These are phyloP conservation scores for Trichoderma asperelloides DNA, from an alignment of 495 filamentous ascomycete genomes.

Conservation along the genomic window DNA sequence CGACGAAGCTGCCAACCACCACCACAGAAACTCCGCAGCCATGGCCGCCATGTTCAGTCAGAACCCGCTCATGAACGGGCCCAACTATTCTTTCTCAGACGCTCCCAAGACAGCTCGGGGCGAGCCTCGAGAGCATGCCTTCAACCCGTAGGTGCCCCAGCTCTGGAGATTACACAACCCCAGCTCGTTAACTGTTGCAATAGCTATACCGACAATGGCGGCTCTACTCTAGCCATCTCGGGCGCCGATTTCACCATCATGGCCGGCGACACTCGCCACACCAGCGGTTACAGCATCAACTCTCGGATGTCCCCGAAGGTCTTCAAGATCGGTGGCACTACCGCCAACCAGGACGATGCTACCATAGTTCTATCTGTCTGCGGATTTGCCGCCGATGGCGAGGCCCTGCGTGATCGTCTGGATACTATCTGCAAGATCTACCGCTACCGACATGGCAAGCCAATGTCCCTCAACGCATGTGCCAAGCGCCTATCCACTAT, in stretches of 20 bases:
- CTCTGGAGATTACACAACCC: constrained; percentile 3
- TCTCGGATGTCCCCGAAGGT: constrained; percentile 88
- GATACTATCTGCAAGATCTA: constrained; percentile 95
- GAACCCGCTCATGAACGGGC: constrained; percentile 52
- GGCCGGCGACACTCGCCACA: constrained; percentile 91
- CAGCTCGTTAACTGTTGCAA: constrained; percentile 14
- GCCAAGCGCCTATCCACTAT: constrained; percentile 89
- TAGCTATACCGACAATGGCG: constrained; percentile 96
- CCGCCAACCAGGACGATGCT: constrained; percentile 70
- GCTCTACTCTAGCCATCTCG: constrained; percentile 89
- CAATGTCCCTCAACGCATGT: constrained; percentile 86
- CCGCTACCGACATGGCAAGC: constrained; percentile 86
- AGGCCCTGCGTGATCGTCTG: constrained; percentile 79
- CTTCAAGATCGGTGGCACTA: constrained; percentile 89
- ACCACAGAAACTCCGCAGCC: constrained; percentile 6
- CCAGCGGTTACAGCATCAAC: constrained; percentile 97
- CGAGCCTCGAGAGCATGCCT: constrained; percentile 62
- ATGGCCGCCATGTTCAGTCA: constrained; percentile 54
- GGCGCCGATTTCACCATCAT: constrained; percentile 91
- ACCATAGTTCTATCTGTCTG: constrained; percentile 86
- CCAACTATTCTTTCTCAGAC: constrained; percentile 50
- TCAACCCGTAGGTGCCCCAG: constrained; percentile 69
- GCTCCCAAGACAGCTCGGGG: constrained; percentile 32
- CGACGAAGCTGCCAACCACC: not conserved
- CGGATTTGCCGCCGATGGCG: constrained; percentile 89